Evolutionary conservation across 2,329 filamentous ascomycete species (phyloP), one percentile per base, ranked within the genome.

Genomic region (Orbilia brochopaga): DNA sequence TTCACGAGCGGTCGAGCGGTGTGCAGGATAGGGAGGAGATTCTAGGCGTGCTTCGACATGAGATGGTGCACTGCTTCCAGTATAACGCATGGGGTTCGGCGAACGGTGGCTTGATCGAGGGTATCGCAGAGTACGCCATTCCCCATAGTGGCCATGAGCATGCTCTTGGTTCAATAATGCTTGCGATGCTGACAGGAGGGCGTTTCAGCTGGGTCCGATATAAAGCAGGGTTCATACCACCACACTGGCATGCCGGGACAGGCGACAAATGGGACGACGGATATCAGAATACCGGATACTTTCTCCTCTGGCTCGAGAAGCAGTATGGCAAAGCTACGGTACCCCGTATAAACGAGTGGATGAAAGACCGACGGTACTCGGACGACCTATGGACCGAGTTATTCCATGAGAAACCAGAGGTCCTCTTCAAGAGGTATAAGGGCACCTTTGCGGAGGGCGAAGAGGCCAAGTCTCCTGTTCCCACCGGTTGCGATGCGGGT

Each of bases 51-150:
- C 79, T 97, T 19, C 89, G 90, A 1, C 93, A 97, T 78, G 93
- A 97, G 80, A 88, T 97, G 73, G 93, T 97, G 13, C 94, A 97
- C 81, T 97, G 92, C 80, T 95, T 90, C 81, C 93, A 97, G 79
- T 89, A 90, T 80, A 88, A 91, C 76, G 89, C 83, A 1, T 81
- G 76, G 19, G 83, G 83, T 1, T 81, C 81, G 2, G 86, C 86
- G 48, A 89, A 89, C 0, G 88, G 88, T 0, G 94, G 94, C 0
- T 80, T 97, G 52, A 88, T 96, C 63, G 93, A 97, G 80, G 93
- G 93, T 0, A 86, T 97, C 59, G 93, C 93, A 19, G 94, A 97
- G 69, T 73, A 56, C 60, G 69, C 61, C 48, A 1, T 55, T 17
- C n/a, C 17, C 7, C 37, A 21, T 23, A 21, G n/a, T n/a, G n/a